A percentile compares a stretch with the other conserved stretches of the same genome.
Evolutionary conservation across 805 yeast species (phyloP).

Genomic region (Saccharomycopsis sp.): DNA sequence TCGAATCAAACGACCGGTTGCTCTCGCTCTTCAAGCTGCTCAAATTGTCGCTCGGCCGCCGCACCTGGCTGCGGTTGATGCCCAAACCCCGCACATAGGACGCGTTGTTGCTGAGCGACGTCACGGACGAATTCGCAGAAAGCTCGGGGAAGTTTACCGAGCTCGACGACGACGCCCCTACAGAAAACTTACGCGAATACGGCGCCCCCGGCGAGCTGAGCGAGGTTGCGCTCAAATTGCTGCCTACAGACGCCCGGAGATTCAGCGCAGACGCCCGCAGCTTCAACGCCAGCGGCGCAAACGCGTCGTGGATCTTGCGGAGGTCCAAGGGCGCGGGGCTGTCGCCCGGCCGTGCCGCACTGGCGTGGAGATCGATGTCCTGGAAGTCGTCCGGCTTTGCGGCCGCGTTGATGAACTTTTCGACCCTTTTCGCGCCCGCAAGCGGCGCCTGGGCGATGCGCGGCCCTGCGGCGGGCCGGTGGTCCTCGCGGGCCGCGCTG

Average conservation of each 20-base stretch:
- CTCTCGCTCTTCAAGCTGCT: constrained; percentile 7
- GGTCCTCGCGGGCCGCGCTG: neutral
- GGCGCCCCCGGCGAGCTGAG: constrained; percentile 8
- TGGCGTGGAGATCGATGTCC: constrained; percentile 16
- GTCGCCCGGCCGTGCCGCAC: too few species aligned
- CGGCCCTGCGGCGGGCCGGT: neutral
- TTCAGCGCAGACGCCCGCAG: constrained; percentile 6
- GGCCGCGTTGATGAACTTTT: constrained; percentile 8
- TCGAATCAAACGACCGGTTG: constrained; percentile 16
- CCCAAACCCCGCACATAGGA: constrained; percentile 21
- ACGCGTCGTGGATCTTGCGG: neutral
- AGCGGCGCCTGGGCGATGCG: neutral
- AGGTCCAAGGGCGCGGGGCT: neutral
- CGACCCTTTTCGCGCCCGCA: neutral
- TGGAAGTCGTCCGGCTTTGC: constrained; percentile 16
- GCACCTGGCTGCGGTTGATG: constrained; percentile 14
- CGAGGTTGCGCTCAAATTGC: constrained; percentile 6
- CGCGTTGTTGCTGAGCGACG: constrained; percentile 16
- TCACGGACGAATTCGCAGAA: constrained; percentile 6
- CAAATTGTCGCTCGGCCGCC: constrained; percentile 21
- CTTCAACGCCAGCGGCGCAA: neutral
- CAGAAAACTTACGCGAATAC: constrained; percentile 7
- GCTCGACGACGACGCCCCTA: constrained; percentile 7
- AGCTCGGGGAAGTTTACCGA: constrained; percentile 5
- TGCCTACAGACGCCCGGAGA: neutral